Evolutionary conservation across 139 green algal genomes (phyloP).

Genomic region (Chlorella sp.): DNA sequence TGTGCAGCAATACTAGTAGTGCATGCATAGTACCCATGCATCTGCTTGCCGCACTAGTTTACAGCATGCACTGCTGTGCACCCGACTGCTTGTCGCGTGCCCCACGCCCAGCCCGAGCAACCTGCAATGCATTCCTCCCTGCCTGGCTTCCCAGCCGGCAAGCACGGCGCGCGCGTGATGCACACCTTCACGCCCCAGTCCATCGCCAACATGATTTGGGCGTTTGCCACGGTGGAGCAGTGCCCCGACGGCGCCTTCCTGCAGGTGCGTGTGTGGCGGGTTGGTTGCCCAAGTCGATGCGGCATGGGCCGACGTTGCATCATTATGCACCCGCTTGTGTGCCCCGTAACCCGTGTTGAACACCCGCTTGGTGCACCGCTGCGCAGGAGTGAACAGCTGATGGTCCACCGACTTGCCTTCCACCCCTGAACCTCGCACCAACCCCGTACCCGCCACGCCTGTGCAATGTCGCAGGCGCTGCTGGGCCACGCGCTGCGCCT

Average conservation of each 20-base stretch:
- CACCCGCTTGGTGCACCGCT: no score
- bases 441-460: not conserved
- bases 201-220: conserved; percentile 58
- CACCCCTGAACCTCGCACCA: no score
- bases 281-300: no score
- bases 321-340: not conserved
- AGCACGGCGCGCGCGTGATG: conserved; percentile 37
- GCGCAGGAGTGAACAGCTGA: no score
- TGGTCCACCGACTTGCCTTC: no score
- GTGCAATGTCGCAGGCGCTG: conserved; percentile 6
- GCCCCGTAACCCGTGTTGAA: not conserved
- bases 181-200: conserved; percentile 51
- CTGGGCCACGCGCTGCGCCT: not conserved
- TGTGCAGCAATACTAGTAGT: no score
- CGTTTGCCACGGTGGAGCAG: conserved; percentile 40
- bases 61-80: no score
- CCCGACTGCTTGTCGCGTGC: no score
- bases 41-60: no score
- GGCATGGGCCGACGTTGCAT: no score
- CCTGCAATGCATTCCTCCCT: not conserved
- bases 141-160: not conserved
- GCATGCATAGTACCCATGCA: not conserved
- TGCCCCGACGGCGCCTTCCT: conserved; percentile 21
- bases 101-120: no score
- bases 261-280: not conserved